phyloP scores from a whole-genome alignment of 176 grass and related monocot genomes.

The Alopecurus myosuroides region DNA sequence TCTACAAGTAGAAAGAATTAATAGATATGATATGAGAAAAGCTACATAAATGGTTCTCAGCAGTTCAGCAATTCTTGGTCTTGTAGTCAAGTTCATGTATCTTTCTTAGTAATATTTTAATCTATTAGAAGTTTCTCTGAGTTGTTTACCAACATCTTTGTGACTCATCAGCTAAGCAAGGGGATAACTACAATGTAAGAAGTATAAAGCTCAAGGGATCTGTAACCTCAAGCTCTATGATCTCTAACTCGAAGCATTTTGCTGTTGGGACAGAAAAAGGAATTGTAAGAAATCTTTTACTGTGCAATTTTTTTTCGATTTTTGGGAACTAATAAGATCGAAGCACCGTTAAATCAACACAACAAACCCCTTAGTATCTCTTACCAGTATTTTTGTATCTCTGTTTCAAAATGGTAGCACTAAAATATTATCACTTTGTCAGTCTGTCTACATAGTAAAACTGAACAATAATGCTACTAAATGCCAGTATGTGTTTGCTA shows the following conservation, averaged over 20 bases:
- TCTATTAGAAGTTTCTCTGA: conserved; percentile 1
- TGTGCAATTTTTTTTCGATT: neutral
- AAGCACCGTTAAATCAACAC: neutral
- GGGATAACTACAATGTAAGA: conserved; percentile 53
- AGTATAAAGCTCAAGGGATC: conserved; percentile 80
- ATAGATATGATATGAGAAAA: neutral
- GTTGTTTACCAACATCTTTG: conserved; percentile 4
- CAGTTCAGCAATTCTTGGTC: neutral
- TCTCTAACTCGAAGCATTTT: conserved; percentile 63
- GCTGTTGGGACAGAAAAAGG: conserved; percentile 88
- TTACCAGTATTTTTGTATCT: neutral
- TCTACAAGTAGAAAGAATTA: neutral
- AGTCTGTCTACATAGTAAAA: neutral
- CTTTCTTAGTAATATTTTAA: neutral
- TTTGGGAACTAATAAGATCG: neutral
- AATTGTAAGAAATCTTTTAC: conserved; percentile 59
- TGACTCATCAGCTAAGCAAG: conserved; percentile 68
- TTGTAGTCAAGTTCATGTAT: neutral
- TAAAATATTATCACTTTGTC: neutral
- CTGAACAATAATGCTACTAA: neutral
- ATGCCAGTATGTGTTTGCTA: neutral
- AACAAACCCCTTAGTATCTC: neutral
- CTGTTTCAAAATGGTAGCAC: neutral
- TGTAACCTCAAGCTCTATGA: conserved; percentile 41
- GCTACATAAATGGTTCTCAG: neutral